phyloP scores from a whole-genome alignment of 805 yeast genomes.

The Kluyveromyces siamensis region DNA sequence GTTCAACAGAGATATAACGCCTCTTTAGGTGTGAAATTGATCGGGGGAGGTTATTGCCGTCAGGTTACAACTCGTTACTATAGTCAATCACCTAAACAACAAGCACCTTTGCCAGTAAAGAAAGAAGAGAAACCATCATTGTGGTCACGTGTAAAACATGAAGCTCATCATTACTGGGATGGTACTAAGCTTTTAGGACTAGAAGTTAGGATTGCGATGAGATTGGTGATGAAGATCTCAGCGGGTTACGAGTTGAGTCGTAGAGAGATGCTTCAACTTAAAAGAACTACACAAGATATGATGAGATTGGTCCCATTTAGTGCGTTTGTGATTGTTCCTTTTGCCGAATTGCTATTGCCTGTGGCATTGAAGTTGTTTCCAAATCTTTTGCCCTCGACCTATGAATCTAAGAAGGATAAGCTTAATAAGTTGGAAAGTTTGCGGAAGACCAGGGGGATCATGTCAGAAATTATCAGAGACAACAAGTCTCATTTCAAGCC shows the following conservation, averaged over 20 bases:
- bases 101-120: slow-evolving; percentile 1
- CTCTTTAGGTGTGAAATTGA: background rate
- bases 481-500: slow-evolving; percentile 62
- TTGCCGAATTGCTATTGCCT: slow-evolving; percentile 88
- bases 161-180: slow-evolving; percentile 86
- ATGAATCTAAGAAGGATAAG: slow-evolving; percentile 55
- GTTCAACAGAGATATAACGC: background rate
- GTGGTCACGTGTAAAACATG: slow-evolving; percentile 85
- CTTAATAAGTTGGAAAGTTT: slow-evolving; percentile 49
- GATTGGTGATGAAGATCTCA: slow-evolving; percentile 69
- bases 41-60: background rate
- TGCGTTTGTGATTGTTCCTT: slow-evolving; percentile 82
- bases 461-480: slow-evolving; percentile 55
- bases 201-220: slow-evolving; percentile 77
- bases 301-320: slow-evolving; percentile 87
- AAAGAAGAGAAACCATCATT: slow-evolving; percentile 38
- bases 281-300: slow-evolving; percentile 79
- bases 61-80: background rate
- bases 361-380: slow-evolving; percentile 90
- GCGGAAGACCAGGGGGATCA: slow-evolving; percentile 53
- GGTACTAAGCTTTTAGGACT: slow-evolving; percentile 91
- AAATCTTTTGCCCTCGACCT: slow-evolving; percentile 86
- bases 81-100: background rate
- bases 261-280: slow-evolving; percentile 81
- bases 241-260: slow-evolving; percentile 88